Percentiles rank a stretch among this genome's conserved stretches.
Evolutionary conservation across 345 rosid species (phyloP).

Genomic region (Linum tenue): DNA sequence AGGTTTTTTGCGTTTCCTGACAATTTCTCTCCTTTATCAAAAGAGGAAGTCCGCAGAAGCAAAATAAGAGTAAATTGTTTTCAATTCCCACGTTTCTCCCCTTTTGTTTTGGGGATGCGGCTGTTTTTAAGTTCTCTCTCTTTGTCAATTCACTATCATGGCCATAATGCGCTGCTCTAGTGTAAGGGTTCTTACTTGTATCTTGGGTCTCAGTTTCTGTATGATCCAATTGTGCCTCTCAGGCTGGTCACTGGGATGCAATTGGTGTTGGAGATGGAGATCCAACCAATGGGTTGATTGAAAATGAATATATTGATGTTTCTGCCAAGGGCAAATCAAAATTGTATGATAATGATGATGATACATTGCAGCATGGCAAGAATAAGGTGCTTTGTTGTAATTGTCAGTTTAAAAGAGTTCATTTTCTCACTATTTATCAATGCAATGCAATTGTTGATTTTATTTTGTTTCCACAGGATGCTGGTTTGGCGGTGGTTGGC

Average conservation of each 20-base stretch:
- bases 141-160: too few relatives aligned
- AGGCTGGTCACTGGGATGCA: slow-evolving; percentile 22
- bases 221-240: not conserved
- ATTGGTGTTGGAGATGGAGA: slow-evolving; percentile 27
- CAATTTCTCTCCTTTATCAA: too few relatives aligned
- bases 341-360: slow-evolving; percentile 12
- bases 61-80: too few relatives aligned
- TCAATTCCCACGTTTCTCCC: too few relatives aligned
- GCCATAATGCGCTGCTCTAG: too few relatives aligned
- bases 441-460: not conserved
- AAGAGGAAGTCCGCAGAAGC: too few relatives aligned
- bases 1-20: too few relatives aligned
- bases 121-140: too few relatives aligned
- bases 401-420: slow-evolving; percentile 5
- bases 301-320: too few relatives aligned
- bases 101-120: too few relatives aligned
- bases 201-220: too few relatives aligned
- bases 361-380: slow-evolving; percentile 9
- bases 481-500: not conserved
- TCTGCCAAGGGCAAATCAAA: slow-evolving; percentile 34
- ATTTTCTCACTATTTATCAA: not conserved
- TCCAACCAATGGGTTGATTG: slow-evolving; percentile 6
- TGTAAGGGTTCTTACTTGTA: too few relatives aligned
- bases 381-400: slow-evolving; percentile 16
- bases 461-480: slow-evolving; percentile 23